Base-by-base conservation (phyloP, 2,329 filamentous ascomycete species). In the Colletotrichum sp. region DNA sequence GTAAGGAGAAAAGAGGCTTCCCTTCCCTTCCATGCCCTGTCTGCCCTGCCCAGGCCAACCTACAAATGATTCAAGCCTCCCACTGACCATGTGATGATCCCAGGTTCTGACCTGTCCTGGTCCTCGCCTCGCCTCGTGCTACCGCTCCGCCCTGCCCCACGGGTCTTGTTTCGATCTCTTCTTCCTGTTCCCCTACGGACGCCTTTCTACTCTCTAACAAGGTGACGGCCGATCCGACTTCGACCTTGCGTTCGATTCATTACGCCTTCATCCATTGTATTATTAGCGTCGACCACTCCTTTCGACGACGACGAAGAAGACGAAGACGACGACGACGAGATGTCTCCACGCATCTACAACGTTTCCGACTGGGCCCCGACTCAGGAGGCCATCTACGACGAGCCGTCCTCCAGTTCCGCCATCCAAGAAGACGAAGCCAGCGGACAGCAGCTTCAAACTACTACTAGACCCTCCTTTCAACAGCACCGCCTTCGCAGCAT, bases 401-500 rank as follows among this genome's bases (percentile, higher is more conserved):
- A 84, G 71, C 74, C 78, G 57, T 36, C 66, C 12, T 74, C 80
- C 67, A 73, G 48, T 36, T 68, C 73, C 27, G 57, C 69, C 79
- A 65, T 75, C 79, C 32, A 73, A 78, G 75, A 77, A 74, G 68
- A 71, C 64, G 63, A 67, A 12, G 30, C 65, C 57, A 16, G 69
- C 32, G 64, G 78, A 76, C 81, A 76, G 78, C 68, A 76, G 78
- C 68, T n/a, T n/a, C 39, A 48, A 12, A 48, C 71, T 79, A 76
- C 44, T 74, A 25, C 44, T 74, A 25, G 77, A 78, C 72, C 78
- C 79, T 19, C 77, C 81, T 73, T 73, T 63, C 83, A 82, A 70
- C 82, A 84, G n/a, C 84, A 83, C 75, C 86, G 86, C 27, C 82
- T 85, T 52, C 86, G 88, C 68, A 90, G 88, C 82, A 83, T 88